These are phyloP conservation scores for Wallacemonas sp. DNA, from an alignment of 208 protist genomes.

Conservation along the genomic window DNA sequence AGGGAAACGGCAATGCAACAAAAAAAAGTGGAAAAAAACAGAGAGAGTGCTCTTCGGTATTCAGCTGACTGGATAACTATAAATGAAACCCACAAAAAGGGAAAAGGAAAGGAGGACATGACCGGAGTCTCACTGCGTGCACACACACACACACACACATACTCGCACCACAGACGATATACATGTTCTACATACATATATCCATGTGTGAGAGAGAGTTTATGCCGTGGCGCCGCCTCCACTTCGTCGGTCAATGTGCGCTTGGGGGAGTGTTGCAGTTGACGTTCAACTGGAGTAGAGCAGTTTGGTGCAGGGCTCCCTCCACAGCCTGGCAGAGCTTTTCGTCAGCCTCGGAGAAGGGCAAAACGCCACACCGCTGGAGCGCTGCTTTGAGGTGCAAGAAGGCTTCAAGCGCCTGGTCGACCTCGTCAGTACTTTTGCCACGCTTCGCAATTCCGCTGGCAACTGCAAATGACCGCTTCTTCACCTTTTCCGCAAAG, in stretches of 20 bases:
- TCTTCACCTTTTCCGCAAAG: constrained; percentile 54
- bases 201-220: too few relatives aligned
- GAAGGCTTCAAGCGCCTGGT: constrained; percentile 11
- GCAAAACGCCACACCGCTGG: constrained; percentile 41
- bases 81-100: too few relatives aligned
- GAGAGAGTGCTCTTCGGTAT: too few relatives aligned
- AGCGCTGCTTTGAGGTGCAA: constrained; percentile 29
- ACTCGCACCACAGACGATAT: neutral
- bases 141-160: neutral
- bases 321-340: neutral
- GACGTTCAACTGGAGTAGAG: too few relatives aligned
- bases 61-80: too few relatives aligned
- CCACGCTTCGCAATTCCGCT: constrained; percentile 15
- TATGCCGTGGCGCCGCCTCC: neutral
- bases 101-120: too few relatives aligned
- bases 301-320: neutral
- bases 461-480: constrained; percentile 22
- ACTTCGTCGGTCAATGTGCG: too few relatives aligned
- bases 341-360: constrained; percentile 27
- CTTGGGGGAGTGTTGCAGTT: too few relatives aligned
- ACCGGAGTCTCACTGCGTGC: neutral
- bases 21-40: too few relatives aligned
- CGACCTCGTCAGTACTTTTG: constrained; percentile 2
- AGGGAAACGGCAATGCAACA: too few relatives aligned
- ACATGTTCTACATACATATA: neutral